Percentiles rank a stretch among this genome's conserved stretches.
Evolutionary conservation across 345 rosid species (phyloP).

Genomic region (Lepidium didymum): DNA sequence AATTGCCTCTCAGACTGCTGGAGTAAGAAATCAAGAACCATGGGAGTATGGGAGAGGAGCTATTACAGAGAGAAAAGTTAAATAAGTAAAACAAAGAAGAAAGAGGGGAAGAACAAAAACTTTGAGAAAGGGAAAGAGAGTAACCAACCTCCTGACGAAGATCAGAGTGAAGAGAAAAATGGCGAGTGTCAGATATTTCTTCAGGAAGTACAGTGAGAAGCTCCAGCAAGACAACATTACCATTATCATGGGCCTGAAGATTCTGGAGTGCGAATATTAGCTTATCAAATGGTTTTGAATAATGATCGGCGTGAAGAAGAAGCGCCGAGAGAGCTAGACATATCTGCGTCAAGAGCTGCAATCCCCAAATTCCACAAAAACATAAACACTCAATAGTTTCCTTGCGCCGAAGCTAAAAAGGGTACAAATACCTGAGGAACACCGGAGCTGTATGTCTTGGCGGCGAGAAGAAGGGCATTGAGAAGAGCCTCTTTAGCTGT

Average conservation of each 20-base stretch:
- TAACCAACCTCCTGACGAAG: conserved; percentile 11
- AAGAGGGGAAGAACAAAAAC: background rate
- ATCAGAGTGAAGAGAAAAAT: conserved; percentile 38
- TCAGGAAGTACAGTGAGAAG: conserved; percentile 94
- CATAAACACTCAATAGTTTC: background rate
- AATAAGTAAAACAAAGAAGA: background rate
- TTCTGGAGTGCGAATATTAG: conserved; percentile 73
- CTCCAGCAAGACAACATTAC: conserved; percentile 79
- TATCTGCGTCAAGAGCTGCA: conserved; percentile 90
- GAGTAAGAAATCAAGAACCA: conserved; percentile 83
- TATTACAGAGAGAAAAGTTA: conserved; percentile 24
- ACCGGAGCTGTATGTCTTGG: conserved; percentile 75
- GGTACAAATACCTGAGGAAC: conserved; percentile 74
- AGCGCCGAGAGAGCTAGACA: conserved; percentile 89
- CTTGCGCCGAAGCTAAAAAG: background rate
- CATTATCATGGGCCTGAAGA: conserved; percentile 69
- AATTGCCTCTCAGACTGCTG: conserved; percentile 77
- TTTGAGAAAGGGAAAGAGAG: background rate
- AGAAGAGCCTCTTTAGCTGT: conserved; percentile 73
- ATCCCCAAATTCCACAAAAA: conserved; percentile 6
- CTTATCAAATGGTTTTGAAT: conserved; percentile 78
- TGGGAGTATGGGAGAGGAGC: conserved; percentile 75
- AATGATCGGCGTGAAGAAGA: conserved; percentile 61
- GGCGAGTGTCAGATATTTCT: conserved; percentile 69
- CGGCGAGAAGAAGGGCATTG: conserved; percentile 77